Percentiles rank a stretch among this genome's conserved stretches.
Conservation (phyloP, 2,329 filamentous ascomycete genomes). For the Aspergillus sp. region DNA sequence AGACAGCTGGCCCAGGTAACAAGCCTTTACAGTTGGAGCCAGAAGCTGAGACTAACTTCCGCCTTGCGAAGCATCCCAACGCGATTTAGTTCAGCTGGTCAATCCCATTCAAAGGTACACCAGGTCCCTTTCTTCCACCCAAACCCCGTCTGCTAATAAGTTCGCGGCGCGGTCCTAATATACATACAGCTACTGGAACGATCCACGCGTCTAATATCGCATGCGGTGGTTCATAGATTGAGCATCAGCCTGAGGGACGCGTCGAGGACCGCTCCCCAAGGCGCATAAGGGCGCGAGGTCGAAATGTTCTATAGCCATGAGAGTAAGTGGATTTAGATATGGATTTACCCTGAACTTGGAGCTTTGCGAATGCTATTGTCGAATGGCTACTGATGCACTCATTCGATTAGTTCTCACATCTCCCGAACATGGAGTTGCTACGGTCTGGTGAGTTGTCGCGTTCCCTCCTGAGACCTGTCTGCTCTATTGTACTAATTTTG, state of each 20-base stretch:
- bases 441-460: constrained; percentile 71
- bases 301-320: constrained; percentile 95
- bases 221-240: not conserved
- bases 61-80: no score
- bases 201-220: not conserved
- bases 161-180: not conserved
- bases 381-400: constrained; percentile 23
- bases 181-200: not conserved
- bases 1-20: no score
- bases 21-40: no score
- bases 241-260: not conserved
- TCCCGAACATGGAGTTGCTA: constrained; percentile 87
- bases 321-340: constrained; percentile 58
- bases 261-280: not conserved
- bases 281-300: not conserved
- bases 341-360: not conserved
- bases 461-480: not conserved
- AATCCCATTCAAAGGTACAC: no score
- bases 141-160: no score
- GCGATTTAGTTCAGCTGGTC: no score
- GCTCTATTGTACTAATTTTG: not conserved
- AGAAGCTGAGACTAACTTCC: no score
- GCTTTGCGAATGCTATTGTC: not conserved
- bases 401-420: constrained; percentile 68
- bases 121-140: no score